phyloP scores from a whole-genome alignment of 108 stramenopile species.

The Chaetoceros tenuissimus region DNA sequence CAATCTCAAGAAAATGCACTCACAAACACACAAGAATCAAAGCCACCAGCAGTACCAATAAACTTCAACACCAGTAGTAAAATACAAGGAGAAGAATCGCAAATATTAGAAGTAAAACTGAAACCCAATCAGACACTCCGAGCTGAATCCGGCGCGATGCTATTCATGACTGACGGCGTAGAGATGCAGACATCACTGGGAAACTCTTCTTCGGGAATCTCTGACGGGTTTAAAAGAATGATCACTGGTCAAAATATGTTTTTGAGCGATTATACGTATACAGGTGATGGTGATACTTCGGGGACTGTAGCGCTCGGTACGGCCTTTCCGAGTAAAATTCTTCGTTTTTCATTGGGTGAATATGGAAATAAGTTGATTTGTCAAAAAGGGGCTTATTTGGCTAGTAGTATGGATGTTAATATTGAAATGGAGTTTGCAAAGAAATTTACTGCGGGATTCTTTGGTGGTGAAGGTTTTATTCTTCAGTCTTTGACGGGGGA shows the following conservation, averaged over 20 bases:
- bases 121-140: conserved; percentile 74
- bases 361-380: conserved; percentile 81
- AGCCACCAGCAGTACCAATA: conserved; percentile 33
- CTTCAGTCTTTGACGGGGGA: conserved; percentile 78
- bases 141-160: conserved; percentile 85
- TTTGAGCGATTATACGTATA: conserved; percentile 77
- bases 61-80: conserved; percentile 60
- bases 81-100: conserved; percentile 87
- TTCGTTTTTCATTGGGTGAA: conserved; percentile 63
- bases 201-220: conserved; percentile 23
- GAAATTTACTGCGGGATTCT: conserved; percentile 73
- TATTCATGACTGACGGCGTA: conserved; percentile 87
- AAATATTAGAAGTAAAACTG: conserved; percentile 70
- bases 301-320: conserved; percentile 84
- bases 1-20: no score
- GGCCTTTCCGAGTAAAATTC: conserved; percentile 85
- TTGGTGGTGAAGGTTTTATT: conserved; percentile 90
- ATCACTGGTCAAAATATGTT: conserved; percentile 91
- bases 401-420: conserved; percentile 64
- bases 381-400: conserved; percentile 86
- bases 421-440: conserved; percentile 86
- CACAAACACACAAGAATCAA: no score
- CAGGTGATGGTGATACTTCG: conserved; percentile 22
- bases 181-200: conserved; percentile 88
- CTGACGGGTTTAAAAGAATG: conserved; percentile 56